Evolutionary conservation across 176 grass and related monocot species (phyloP).

Genomic region (Cenchrus purpureus): DNA sequence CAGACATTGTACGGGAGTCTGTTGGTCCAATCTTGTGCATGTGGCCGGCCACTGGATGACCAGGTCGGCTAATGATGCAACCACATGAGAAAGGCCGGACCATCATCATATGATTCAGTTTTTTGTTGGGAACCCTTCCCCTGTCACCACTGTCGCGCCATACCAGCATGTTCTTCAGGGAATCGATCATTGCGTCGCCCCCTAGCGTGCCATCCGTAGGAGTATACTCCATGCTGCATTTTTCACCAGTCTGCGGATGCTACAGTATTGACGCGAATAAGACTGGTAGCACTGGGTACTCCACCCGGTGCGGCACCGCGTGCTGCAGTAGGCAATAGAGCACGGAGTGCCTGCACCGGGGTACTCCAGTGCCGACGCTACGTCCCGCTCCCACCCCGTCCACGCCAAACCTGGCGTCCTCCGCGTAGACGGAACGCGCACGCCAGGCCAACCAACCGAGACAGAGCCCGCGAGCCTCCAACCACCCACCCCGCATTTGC

Average conservation of each 20-base stretch:
- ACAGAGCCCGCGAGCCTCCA: too few species aligned
- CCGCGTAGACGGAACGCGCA: too few species aligned
- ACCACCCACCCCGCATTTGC: too few species aligned
- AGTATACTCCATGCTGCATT: neutral
- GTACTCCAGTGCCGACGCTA: too few species aligned
- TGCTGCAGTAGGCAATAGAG: too few species aligned
- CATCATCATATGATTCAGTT: slow-evolving; percentile 25
- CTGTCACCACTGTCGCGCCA: neutral
- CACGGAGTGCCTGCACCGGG: too few species aligned
- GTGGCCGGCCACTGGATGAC: neutral
- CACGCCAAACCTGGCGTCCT: too few species aligned
- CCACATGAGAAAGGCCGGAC: neutral
- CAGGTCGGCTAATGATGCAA: neutral
- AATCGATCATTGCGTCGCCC: slow-evolving; percentile 20
- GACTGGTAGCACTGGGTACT: too few species aligned
- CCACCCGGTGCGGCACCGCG: too few species aligned
- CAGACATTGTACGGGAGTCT: neutral
- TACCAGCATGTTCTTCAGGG: neutral
- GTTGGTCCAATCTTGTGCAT: neutral
- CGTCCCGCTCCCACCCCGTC: too few species aligned
- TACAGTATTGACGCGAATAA: slow-evolving; percentile 23
- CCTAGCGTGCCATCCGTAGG: slow-evolving; percentile 6
- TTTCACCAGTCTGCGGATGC: neutral
- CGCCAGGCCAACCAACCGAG: too few species aligned
- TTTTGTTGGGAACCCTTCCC: neutral